phyloP scores from a whole-genome alignment of 768 basidiomycete genomes.

The Nidula microcarpa region DNA sequence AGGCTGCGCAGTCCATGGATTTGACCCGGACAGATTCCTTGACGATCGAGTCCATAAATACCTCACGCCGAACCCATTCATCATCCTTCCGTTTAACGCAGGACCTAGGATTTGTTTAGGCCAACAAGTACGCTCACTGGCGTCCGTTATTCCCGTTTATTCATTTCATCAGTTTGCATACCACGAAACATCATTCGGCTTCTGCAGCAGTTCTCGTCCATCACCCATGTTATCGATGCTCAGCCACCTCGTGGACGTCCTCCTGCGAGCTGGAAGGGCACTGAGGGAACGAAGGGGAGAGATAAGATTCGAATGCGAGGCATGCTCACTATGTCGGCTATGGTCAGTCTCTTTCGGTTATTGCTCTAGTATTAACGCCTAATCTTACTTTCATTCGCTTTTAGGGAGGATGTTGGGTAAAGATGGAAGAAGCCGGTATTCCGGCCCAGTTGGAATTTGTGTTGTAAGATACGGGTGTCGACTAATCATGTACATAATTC shows the following conservation, averaged over 20 bases:
- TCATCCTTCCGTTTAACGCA: neutral
- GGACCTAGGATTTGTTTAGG: slow-evolving; percentile 51
- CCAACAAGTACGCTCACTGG: slow-evolving; percentile 33
- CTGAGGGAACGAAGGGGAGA: slow-evolving; percentile 32
- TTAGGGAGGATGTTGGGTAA: no score
- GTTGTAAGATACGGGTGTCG: no score
- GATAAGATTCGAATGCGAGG: slow-evolving; percentile 43
- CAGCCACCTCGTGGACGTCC: slow-evolving; percentile 39
- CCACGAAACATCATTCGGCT: slow-evolving; percentile 35
- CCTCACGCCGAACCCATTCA: slow-evolving; percentile 20
- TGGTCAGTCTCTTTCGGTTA: no score
- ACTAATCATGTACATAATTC: no score
- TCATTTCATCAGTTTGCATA: slow-evolving; percentile 51
- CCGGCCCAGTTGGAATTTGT: no score
- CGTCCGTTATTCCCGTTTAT: neutral
- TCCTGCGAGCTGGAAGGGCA: slow-evolving; percentile 40
- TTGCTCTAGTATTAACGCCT: no score
- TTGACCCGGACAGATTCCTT: slow-evolving; percentile 68
- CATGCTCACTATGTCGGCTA: slow-evolving; percentile 45
- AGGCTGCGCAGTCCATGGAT: slow-evolving; percentile 38
- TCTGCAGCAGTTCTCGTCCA: slow-evolving; percentile 47
- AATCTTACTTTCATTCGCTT: no score
- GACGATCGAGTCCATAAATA: slow-evolving; percentile 58
- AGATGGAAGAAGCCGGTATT: no score
- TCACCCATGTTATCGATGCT: slow-evolving; percentile 41